Evolutionary conservation across 2,329 filamentous ascomycete species (phyloP), one percentile per base, ranked within the genome.

Genomic region (Pestalotiopsis sp.): DNA sequence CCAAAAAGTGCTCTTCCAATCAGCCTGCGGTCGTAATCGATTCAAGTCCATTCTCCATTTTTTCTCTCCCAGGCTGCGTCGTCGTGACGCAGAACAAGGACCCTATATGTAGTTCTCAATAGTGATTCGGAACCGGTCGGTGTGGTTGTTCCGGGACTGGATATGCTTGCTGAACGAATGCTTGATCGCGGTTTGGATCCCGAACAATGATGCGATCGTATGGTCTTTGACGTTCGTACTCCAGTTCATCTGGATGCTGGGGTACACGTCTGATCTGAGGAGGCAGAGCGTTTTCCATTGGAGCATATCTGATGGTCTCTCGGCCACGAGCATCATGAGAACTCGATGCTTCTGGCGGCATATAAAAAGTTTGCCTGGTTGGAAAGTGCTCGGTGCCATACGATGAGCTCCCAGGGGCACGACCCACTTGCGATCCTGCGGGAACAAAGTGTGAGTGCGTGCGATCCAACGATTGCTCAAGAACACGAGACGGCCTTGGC

Each of bases 381-480:
- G 7, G 45, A 52, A 52, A 52, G 14, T n/a, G 17, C 3, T 59
- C 27, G 11, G 11, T 23, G 11, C 57, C 23, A 17, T 14, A 59
- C 4, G 57, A 23, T 17, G 25, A 17, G 14, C 20, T 7, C 23
- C 25, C 57, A 14, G 57, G 5, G 23, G 20, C 3, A 36, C 23
- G 57, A 17, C 14, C 57, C 11, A 17, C 12, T 25, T 9, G 57
- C 23, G 57, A 31, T 36, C 27, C 23, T 13, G 36, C 25, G n/a
- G 57, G 57, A 14, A 59, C 23, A 14, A 27, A 20, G 25, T n/a
- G 45, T 4, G 27, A 27, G 41, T 45, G 25, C 14, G 13, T 17
- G 49, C 14, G 36, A 13, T 49, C 45, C 57, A 27, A 14, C 59
- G 39, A 39, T 68, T 60, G 31, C 73, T 79, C 78, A 80, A 20